These are phyloP conservation scores for Passalora sequoiae DNA, from an alignment of 2,329 filamentous ascomycete species.

Conservation along the genomic window DNA sequence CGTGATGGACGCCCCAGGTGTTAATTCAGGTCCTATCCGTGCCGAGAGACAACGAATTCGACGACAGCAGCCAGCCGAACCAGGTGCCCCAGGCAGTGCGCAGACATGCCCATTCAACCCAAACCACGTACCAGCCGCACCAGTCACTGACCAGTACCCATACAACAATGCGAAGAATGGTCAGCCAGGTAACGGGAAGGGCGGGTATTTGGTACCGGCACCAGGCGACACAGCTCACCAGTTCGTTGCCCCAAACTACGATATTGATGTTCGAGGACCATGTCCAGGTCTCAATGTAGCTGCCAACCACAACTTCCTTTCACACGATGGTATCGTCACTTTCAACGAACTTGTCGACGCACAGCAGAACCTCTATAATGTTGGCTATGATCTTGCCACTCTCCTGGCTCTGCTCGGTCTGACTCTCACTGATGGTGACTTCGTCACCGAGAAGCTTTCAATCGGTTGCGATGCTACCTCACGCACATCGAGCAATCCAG, in stretches of 20 bases:
- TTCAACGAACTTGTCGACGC: slow-evolving; percentile 44
- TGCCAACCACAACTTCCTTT: slow-evolving; percentile 43
- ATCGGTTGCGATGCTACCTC: slow-evolving; percentile 45
- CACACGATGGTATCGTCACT: slow-evolving; percentile 41
- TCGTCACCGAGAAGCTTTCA: slow-evolving; percentile 40
- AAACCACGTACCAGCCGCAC: slow-evolving; percentile 30
- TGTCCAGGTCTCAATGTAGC: slow-evolving; percentile 43
- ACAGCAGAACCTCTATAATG: slow-evolving; percentile 45
- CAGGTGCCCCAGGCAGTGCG: slow-evolving; percentile 27
- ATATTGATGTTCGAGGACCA: slow-evolving; percentile 39
- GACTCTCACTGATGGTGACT: slow-evolving; percentile 38
- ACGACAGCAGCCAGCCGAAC: slow-evolving; percentile 28
- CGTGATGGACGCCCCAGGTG: slow-evolving; percentile 34
- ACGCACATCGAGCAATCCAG: slow-evolving; percentile 36
- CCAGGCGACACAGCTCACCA: slow-evolving; percentile 37
- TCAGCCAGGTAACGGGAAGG: slow-evolving; percentile 37
- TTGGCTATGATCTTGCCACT: slow-evolving; percentile 40
- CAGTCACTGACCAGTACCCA: slow-evolving; percentile 35
- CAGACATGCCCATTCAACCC: slow-evolving; percentile 35
- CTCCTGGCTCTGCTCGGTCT: slow-evolving; percentile 40
- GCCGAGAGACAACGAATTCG: slow-evolving; percentile 16
- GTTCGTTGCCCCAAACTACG: slow-evolving; percentile 34
- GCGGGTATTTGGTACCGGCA: slow-evolving; percentile 44
- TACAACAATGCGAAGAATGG: slow-evolving; percentile 44
- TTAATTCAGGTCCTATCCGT: slow-evolving; percentile 34